phyloP scores from a whole-genome alignment of 2,329 filamentous ascomycete genomes.

The Fusarium sterilihyphosum region DNA sequence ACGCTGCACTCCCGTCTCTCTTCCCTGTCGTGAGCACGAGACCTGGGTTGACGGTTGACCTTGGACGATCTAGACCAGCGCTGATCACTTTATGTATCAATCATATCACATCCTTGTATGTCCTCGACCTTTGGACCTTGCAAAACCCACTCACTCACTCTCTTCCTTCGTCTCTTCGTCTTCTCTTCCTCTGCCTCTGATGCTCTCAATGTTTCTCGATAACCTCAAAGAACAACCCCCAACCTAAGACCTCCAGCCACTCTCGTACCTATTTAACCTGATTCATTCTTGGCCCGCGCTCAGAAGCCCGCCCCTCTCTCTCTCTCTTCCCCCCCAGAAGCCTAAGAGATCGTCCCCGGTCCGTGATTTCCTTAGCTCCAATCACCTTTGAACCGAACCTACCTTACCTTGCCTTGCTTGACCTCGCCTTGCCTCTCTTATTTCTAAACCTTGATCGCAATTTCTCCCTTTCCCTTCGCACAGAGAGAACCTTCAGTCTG shows the following conservation, averaged over 20 bases:
- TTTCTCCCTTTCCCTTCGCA: slow-evolving; percentile 17
- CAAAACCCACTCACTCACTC: neutral
- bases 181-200: neutral
- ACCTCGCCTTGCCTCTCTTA: slow-evolving; percentile 14
- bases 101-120: slow-evolving; percentile 8
- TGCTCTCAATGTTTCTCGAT: neutral
- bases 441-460: slow-evolving; percentile 20
- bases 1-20: neutral
- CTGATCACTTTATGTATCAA: slow-evolving; percentile 24
- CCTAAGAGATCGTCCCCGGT: slow-evolving; percentile 23
- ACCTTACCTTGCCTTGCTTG: neutral
- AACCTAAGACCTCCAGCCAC: neutral
- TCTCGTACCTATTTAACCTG: neutral
- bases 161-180: neutral
- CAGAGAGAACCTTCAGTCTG: neutral
- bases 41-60: slow-evolving; percentile 15
- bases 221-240: neutral
- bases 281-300: neutral
- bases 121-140: neutral
- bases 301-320: neutral
- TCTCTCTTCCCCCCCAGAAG: neutral
- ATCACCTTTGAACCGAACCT: slow-evolving; percentile 9
- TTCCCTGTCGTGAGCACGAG: slow-evolving; percentile 21
- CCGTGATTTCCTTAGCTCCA: slow-evolving; percentile 24
- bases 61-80: slow-evolving; percentile 25